These are phyloP conservation scores for Aspergillus caelatus DNA, from an alignment of 2,329 filamentous ascomycete genomes.

Conservation along the genomic window DNA sequence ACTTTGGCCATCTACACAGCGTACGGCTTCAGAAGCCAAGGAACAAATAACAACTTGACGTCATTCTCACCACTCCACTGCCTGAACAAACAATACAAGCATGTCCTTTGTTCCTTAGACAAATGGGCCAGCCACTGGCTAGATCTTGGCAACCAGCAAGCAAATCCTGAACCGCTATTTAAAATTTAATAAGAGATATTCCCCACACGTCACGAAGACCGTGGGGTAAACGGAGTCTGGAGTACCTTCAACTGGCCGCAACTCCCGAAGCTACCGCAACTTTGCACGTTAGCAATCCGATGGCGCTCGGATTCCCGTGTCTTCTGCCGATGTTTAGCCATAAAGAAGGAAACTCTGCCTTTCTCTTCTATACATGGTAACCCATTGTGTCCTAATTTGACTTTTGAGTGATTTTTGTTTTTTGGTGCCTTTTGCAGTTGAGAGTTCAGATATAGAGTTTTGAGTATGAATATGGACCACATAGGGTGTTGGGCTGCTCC, in stretches of 20 bases:
- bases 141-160: not conserved
- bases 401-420: not conserved
- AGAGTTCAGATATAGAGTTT: not conserved
- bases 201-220: not conserved
- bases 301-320: not conserved
- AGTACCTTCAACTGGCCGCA: not conserved
- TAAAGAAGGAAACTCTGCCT: constrained; percentile 3
- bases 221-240: constrained; percentile 1
- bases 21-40: not conserved
- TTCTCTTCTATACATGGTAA: not conserved
- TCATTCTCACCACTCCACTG: not conserved
- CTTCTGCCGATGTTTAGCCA: constrained; percentile 15
- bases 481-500: not conserved
- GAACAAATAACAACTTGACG: not conserved
- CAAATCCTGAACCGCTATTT: not conserved
- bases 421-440: not conserved
- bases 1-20: not conserved
- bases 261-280: not conserved
- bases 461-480: not conserved
- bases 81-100: not conserved
- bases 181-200: not conserved
- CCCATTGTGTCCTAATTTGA: not conserved
- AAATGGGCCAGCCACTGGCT: not conserved
- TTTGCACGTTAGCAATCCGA: not conserved
- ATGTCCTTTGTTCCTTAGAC: not conserved